Evolutionary conservation across 1,139 yeast species (phyloP).

Genomic region (Protomyces pachydermus): DNA sequence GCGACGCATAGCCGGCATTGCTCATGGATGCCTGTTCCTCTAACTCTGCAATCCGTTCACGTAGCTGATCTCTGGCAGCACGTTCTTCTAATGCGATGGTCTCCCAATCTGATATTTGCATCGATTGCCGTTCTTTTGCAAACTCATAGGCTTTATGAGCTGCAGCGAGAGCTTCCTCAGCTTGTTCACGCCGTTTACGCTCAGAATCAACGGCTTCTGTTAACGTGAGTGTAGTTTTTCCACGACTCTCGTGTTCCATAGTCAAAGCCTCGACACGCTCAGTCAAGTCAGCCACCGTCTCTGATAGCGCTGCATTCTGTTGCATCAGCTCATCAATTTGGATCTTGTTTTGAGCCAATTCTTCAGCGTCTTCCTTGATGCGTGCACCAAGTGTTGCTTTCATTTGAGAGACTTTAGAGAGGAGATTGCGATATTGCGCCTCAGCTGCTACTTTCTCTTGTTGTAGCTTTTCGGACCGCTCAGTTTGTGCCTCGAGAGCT

Average conservation of each 20-base stretch:
- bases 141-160: not conserved
- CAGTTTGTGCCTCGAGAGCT: not conserved
- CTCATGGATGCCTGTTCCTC: conserved; percentile 42
- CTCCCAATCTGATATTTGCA: conserved; percentile 44
- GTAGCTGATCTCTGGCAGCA: conserved; percentile 36
- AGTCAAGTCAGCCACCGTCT: conserved; percentile 44
- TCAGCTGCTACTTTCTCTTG: conserved; percentile 58
- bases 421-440: conserved; percentile 66
- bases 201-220: not conserved
- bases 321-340: conserved; percentile 37
- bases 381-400: conserved; percentile 70
- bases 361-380: conserved; percentile 49
- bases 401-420: conserved; percentile 74
- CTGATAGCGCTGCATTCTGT: conserved; percentile 41
- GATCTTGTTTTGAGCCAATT: conserved; percentile 35
- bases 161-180: not conserved
- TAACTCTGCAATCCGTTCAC: conserved; percentile 46
- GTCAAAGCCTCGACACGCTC: conserved; percentile 62
- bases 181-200: not conserved
- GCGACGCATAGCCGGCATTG: conserved; percentile 33
- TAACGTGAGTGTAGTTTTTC: not conserved
- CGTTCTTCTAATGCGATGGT: conserved; percentile 39
- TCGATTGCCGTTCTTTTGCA: conserved; percentile 41
- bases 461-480: not conserved
- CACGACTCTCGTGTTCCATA: conserved; percentile 40